Evolutionary conservation across 2,329 filamentous ascomycete species (phyloP).

Genomic region (Neurospora sp.): DNA sequence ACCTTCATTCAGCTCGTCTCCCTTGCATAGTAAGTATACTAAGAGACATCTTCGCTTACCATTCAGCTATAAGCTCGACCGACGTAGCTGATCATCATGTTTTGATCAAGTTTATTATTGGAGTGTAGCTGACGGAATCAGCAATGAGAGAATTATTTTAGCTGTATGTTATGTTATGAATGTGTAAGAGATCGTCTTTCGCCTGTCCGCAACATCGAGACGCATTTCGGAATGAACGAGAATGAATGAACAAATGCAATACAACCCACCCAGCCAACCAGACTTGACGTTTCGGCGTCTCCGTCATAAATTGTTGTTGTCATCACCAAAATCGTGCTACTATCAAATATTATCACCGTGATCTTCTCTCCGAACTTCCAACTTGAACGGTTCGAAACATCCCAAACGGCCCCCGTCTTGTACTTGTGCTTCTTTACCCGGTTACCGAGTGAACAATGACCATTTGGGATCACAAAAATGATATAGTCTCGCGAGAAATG

Average conservation of each 20-base stretch:
- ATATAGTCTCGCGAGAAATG: background rate
- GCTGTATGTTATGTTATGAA: background rate
- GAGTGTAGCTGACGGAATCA: too few species aligned
- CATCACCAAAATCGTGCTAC: too few species aligned
- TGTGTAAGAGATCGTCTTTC: background rate
- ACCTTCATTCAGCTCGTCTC: too few species aligned
- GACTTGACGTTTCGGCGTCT: background rate
- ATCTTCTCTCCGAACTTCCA: background rate
- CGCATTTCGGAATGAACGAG: background rate
- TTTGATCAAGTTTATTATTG: too few species aligned
- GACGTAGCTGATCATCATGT: background rate
- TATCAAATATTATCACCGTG: too few species aligned
- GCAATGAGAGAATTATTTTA: too few species aligned
- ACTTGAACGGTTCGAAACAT: background rate
- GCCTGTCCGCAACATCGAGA: background rate
- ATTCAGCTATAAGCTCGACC: background rate
- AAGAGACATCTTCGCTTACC: too few species aligned
- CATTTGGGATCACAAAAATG: too few species aligned
- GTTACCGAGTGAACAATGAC: background rate
- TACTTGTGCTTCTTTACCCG: background rate
- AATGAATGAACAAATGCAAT: background rate
- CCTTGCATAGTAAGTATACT: too few species aligned
- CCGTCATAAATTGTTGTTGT: background rate
- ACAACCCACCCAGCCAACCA: background rate
- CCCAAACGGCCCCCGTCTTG: background rate